Percentiles rank a stretch among this genome's conserved stretches.
Conservation (phyloP, 2,329 filamentous ascomycete species). For the Alternaria ethzedia region DNA sequence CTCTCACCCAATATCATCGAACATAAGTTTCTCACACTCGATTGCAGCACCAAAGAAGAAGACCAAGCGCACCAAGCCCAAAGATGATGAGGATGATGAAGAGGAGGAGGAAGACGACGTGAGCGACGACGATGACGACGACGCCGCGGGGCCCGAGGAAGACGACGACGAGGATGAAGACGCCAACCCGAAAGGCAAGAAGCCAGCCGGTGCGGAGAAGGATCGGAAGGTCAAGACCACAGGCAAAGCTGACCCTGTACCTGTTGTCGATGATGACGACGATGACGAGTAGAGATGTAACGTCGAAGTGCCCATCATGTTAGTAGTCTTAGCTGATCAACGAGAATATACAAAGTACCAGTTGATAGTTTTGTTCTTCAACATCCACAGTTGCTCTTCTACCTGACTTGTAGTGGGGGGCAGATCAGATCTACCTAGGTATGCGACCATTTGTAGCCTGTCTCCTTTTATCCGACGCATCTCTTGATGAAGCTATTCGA, state of each 20-base stretch:
- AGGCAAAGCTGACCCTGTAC: constrained; percentile 35
- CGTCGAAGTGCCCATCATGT: neutral
- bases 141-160: constrained; percentile 25
- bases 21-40: neutral
- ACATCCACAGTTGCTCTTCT: neutral
- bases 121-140: constrained; percentile 10
- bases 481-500: neutral
- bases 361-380: neutral
- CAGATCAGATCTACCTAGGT: too few species aligned
- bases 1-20: neutral
- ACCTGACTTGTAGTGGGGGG: neutral
- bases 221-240: constrained; percentile 42
- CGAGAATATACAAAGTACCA: neutral
- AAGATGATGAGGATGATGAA: constrained; percentile 39
- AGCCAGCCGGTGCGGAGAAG: constrained; percentile 43
- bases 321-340: neutral
- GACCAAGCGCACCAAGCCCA: constrained; percentile 39
- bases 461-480: too few species aligned
- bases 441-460: too few species aligned
- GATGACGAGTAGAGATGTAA: constrained; percentile 28
- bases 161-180: constrained; percentile 43
- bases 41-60: constrained; percentile 45
- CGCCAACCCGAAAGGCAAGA: constrained; percentile 47
- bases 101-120: constrained; percentile 37
- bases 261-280: constrained; percentile 42